Evolutionary conservation across 768 basidiomycete genomes (phyloP).

Genomic region (Baorangia bicolor): DNA sequence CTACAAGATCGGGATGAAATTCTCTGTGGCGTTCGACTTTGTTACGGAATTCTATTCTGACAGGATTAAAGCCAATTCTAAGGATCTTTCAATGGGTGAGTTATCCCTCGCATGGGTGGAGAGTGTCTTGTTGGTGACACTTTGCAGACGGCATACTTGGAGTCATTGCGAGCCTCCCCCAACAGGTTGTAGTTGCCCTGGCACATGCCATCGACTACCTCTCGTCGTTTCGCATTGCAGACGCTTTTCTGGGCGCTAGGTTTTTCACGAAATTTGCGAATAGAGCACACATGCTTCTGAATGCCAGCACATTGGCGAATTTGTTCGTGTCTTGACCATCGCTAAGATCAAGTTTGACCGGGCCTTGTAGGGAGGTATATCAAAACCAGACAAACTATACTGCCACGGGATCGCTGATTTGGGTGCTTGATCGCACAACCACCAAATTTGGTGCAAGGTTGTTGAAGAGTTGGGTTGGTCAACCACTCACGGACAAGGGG

Average conservation of each 20-base stretch:
- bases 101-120: background rate
- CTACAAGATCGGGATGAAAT: conserved; percentile 52
- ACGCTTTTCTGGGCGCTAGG: conserved; percentile 70
- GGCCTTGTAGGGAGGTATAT: conserved; percentile 69
- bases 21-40: conserved; percentile 66
- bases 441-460: conserved; percentile 88
- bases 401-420: conserved; percentile 73
- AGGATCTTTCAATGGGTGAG: conserved; percentile 29
- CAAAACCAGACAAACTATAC: conserved; percentile 83
- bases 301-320: conserved; percentile 84
- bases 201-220: conserved; percentile 74
- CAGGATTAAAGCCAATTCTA: conserved; percentile 43
- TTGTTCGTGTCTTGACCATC: conserved; percentile 40
- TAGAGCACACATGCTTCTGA: conserved; percentile 81
- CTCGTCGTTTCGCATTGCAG: conserved; percentile 70
- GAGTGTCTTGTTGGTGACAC: background rate
- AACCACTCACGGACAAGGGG: conserved; percentile 75
- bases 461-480: conserved; percentile 82
- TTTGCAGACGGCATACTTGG: conserved; percentile 60
- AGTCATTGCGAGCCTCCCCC: conserved; percentile 62
- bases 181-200: conserved; percentile 66
- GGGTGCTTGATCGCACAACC: conserved; percentile 82
- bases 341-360: background rate
- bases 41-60: conserved; percentile 67
- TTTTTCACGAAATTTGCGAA: conserved; percentile 81